Evolutionary conservation across 192 early-diverging fungal genomes (phyloP).

Genomic region (Coemansia sp.): DNA sequence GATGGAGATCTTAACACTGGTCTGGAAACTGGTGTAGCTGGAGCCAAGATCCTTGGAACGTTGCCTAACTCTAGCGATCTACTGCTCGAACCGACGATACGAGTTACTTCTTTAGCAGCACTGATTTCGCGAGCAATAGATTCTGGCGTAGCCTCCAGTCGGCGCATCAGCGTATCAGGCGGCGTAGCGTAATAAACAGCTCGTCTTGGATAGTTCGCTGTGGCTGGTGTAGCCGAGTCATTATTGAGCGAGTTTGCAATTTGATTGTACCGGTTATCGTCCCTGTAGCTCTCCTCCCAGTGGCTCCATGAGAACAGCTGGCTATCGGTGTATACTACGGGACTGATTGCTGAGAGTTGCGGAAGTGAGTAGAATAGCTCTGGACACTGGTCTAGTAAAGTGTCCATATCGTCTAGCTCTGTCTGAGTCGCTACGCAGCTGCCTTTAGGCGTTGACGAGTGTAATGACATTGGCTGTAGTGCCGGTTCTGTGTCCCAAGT

Average conservation of each 20-base stretch:
- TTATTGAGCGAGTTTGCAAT: slow-evolving; percentile 15
- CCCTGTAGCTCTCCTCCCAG: slow-evolving; percentile 31
- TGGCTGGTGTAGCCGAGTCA: background rate
- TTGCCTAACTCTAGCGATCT: background rate
- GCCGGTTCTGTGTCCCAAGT: background rate
- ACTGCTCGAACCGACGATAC: background rate
- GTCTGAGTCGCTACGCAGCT: background rate
- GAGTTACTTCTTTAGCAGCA: background rate
- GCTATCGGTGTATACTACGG: background rate
- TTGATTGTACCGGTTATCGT: slow-evolving; percentile 23
- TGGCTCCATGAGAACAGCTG: slow-evolving; percentile 15
- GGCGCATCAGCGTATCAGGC: slow-evolving; percentile 19
- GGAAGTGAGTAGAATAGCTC: slow-evolving; percentile 23
- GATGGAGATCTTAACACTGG: background rate
- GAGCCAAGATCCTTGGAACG: background rate
- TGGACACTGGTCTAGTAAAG: slow-evolving; percentile 17
- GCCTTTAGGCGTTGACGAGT: background rate
- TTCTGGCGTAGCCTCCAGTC: slow-evolving; percentile 15
- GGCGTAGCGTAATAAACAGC: slow-evolving; percentile 8
- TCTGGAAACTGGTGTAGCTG: background rate
- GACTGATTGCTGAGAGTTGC: background rate
- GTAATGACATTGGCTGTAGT: background rate
- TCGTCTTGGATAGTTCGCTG: background rate
- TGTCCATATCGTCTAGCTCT: slow-evolving; percentile 11
- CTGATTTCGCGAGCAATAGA: slow-evolving; percentile 17